A percentile compares a stretch with the other conserved stretches of the same genome.
phyloP scores from a whole-genome alignment of 2,329 filamentous ascomycete species.

The Geosmithia morbida region DNA sequence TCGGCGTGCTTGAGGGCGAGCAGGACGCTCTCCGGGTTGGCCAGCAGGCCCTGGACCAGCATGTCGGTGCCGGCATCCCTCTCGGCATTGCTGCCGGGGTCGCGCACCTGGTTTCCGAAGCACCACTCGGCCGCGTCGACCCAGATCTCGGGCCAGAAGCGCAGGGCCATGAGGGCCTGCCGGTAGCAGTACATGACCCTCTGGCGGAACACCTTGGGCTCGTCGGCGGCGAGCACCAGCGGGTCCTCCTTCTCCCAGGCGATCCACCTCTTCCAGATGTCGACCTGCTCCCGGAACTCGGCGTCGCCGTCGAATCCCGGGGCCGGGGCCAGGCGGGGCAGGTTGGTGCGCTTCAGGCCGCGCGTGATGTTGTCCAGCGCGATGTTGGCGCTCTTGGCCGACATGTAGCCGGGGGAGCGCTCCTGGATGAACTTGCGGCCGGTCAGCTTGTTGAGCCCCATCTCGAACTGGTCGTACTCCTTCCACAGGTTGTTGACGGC shows the following conservation, averaged over 20 bases:
- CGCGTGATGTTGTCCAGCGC: constrained; percentile 81
- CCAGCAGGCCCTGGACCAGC: constrained; percentile 65
- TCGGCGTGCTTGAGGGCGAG: constrained; percentile 84
- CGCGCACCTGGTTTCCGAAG: constrained; percentile 55
- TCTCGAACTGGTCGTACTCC: constrained; percentile 94
- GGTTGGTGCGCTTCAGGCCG: constrained; percentile 58
- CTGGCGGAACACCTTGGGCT: constrained; percentile 57
- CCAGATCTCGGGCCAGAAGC: constrained; percentile 95
- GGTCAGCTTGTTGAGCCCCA: constrained; percentile 82
- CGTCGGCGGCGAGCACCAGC: constrained; percentile 71
- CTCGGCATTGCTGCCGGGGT: constrained; percentile 29
- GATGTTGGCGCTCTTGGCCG: constrained; percentile 78
- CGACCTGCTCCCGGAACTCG: constrained; percentile 72
- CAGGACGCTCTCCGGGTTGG: constrained; percentile 87
- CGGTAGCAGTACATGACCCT: constrained; percentile 85
- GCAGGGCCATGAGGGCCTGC: constrained; percentile 81
- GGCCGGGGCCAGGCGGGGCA: constrained; percentile 70
- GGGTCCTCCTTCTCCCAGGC: constrained; percentile 91
- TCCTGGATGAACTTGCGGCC: constrained; percentile 92
- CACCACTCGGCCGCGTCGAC: constrained; percentile 90
- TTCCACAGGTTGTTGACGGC: constrained; percentile 83
- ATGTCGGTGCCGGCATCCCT: constrained; percentile 56
- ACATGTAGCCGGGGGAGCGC: constrained; percentile 88
- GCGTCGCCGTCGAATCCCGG: constrained; percentile 76
- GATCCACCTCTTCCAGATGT: constrained; percentile 89